phyloP scores from a whole-genome alignment of 306 rosid genomes.

The Vigna angularis region DNA sequence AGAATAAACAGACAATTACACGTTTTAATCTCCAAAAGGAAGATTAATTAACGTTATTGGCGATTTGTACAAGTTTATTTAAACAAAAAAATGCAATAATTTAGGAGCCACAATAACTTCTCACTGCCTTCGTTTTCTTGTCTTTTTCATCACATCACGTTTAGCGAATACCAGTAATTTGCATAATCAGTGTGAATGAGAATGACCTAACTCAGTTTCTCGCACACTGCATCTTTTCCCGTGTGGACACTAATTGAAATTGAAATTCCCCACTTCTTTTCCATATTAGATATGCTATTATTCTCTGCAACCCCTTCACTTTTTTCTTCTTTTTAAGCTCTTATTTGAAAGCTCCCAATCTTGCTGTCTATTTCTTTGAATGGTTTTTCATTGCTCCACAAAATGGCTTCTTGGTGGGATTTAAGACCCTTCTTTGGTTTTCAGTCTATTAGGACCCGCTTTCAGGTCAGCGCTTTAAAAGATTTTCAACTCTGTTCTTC shows the following conservation, averaged over 20 bases:
- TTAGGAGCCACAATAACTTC: neutral
- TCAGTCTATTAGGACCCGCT: constrained; percentile 42
- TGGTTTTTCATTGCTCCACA: constrained; percentile 38
- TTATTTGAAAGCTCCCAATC: neutral
- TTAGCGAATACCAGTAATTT: neutral
- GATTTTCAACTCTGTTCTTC: neutral
- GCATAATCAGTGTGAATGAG: neutral
- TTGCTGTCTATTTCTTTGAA: neutral
- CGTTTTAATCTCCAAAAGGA: neutral
- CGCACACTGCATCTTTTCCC: neutral
- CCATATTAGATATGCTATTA: neutral
- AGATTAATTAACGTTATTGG: neutral
- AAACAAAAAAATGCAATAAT: constrained; percentile 2
- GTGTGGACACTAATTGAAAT: constrained; percentile 5
- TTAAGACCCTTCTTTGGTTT: constrained; percentile 59
- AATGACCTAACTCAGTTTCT: constrained; percentile 10
- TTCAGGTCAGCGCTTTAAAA: constrained; percentile 60
- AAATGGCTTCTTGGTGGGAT: constrained; percentile 71
- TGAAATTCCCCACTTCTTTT: neutral
- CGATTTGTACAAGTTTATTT: neutral
- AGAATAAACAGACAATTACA: neutral
- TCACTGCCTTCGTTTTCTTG: constrained; percentile 17
- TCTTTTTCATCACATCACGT: neutral
- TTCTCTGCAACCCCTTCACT: constrained; percentile 4
- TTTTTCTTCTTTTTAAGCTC: neutral